Conservation (phyloP, 148 eudicot species). For the Rhododendron williamsianum region DNA sequence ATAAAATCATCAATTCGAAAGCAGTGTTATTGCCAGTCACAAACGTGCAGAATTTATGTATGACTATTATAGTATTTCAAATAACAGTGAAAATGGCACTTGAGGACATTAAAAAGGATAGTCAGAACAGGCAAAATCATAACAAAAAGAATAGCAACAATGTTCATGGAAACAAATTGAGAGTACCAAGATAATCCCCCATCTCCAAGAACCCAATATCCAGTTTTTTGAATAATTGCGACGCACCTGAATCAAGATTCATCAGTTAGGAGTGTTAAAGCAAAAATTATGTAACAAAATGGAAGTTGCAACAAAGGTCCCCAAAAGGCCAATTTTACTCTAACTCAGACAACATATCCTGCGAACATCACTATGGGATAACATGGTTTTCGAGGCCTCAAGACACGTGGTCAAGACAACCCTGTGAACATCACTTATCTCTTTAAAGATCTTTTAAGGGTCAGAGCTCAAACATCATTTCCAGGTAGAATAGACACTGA, state of each 20-base stretch:
- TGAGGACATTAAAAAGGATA: conserved; percentile 2
- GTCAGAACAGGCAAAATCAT: not conserved
- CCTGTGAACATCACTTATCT: not conserved
- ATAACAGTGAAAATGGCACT: not conserved
- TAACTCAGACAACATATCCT: not conserved
- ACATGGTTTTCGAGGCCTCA: not conserved
- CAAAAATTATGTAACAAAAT: conserved; percentile 3
- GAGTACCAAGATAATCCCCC: conserved; percentile 65
- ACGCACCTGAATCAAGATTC: conserved; percentile 42
- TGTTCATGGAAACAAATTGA: not conserved
- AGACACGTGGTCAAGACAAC: not conserved
- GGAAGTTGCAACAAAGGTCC: not conserved
- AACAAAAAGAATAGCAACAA: not conserved
- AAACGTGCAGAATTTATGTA: not conserved
- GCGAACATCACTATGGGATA: not conserved
- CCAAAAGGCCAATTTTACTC: not conserved
- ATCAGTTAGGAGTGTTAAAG: not conserved
- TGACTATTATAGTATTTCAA: not conserved
- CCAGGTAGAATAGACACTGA: not conserved
- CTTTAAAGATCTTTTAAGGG: not conserved
- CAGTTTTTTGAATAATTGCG: conserved; percentile 36
- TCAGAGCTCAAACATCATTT: not conserved
- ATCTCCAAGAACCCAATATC: conserved; percentile 54
- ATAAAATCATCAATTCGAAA: not conserved
- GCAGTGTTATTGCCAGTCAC: not conserved